Conservation (phyloP, 495 filamentous ascomycete species). For the Xylaria grammica region DNA sequence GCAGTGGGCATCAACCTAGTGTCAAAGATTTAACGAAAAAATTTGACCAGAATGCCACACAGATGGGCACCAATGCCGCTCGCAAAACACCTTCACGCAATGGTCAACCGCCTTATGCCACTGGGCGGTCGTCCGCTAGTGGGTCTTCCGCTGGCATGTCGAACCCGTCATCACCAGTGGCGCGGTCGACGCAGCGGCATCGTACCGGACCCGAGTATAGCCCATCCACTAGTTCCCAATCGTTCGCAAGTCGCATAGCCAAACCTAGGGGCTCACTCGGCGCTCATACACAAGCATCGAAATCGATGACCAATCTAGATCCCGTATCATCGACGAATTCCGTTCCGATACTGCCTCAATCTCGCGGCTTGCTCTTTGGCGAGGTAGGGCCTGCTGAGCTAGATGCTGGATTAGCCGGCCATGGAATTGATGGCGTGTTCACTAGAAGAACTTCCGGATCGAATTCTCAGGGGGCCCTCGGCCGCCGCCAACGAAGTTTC, state of each 20-base stretch:
- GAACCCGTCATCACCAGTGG: conserved; percentile 28
- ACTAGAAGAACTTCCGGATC: conserved; percentile 55
- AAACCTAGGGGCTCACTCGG: conserved; percentile 48
- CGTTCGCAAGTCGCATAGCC: conserved; percentile 57
- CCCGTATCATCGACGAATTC: conserved; percentile 33
- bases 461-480: conserved; percentile 39
- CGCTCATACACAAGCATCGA: conserved; percentile 47
- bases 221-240: conserved; percentile 53
- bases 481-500: conserved; percentile 46
- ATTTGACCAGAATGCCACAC: conserved; percentile 52
- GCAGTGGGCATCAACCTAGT: conserved; percentile 45
- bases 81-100: conserved; percentile 43
- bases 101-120: conserved; percentile 40
- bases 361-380: conserved; percentile 53
- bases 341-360: conserved; percentile 31
- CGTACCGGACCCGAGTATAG: conserved; percentile 49
- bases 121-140: conserved; percentile 43
- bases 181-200: conserved; percentile 46
- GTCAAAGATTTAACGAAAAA: conserved; percentile 61
- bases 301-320: conserved; percentile 51
- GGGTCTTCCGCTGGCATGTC: conserved; percentile 35
- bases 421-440: conserved; percentile 51
- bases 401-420: conserved; percentile 47
- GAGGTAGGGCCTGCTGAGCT: conserved; percentile 54
- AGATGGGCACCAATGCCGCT: conserved; percentile 27